Conservation (phyloP, 164 flowering plant genomes). For the Chimonanthus praecox region DNA sequence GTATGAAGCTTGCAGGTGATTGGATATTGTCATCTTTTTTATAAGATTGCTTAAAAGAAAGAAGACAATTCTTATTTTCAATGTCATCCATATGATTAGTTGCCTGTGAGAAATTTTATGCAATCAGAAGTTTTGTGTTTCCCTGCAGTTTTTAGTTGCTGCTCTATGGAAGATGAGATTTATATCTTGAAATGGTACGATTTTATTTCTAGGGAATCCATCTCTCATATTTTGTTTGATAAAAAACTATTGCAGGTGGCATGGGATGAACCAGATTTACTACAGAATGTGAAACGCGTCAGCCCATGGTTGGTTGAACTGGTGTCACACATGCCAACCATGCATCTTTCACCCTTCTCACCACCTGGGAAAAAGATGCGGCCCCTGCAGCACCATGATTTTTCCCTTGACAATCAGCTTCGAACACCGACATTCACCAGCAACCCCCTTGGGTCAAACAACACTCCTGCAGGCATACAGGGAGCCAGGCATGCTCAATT, state of each 20-base stretch:
- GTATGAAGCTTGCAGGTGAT: not conserved
- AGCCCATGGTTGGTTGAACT: conserved; percentile 97
- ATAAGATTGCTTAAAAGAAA: not conserved
- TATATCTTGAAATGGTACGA: not conserved
- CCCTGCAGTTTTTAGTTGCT: not conserved
- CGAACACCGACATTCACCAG: conserved; percentile 30
- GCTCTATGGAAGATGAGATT: not conserved
- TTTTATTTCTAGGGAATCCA: not conserved
- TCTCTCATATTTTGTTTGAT: not conserved
- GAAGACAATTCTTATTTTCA: not conserved
- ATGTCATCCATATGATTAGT: not conserved
- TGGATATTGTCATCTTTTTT: not conserved
- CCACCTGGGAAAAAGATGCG: conserved; percentile 78
- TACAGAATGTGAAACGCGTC: conserved; percentile 87
- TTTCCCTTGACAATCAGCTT: conserved; percentile 51
- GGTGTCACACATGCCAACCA: conserved; percentile 74
- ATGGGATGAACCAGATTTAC: conserved; percentile 96
- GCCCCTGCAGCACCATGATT: conserved; percentile 52
- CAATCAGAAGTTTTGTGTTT: not conserved
- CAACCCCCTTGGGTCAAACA: conserved; percentile 30
- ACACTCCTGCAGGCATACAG: conserved; percentile 92
- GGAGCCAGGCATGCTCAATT: conserved; percentile 99
- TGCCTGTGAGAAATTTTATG: not conserved
- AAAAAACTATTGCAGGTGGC: conserved; percentile 49
- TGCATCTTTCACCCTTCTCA: conserved; percentile 72